phyloP scores from a whole-genome alignment of 129 eudicot genomes.

The Daucus carota region DNA sequence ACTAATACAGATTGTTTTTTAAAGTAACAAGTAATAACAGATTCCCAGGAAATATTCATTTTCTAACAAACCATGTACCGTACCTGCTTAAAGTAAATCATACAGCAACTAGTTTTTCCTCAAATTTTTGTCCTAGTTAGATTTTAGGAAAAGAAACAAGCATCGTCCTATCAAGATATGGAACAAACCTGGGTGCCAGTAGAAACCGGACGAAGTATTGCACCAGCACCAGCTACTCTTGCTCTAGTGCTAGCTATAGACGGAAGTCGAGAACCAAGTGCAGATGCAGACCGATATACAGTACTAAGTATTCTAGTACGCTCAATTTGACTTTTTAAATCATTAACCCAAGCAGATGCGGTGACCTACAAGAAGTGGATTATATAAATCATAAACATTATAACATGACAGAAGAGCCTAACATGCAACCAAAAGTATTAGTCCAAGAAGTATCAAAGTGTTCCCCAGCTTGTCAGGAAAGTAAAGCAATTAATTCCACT shows the following conservation, averaged over 20 bases:
- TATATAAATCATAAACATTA: neutral
- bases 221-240: constrained; percentile 94
- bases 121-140: neutral
- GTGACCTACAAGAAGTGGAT: constrained; percentile 49
- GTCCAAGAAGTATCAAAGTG: neutral
- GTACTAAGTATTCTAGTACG: constrained; percentile 83
- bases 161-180: neutral
- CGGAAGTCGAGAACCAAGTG: constrained; percentile 95
- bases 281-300: constrained; percentile 88
- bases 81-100: neutral
- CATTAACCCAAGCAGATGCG: constrained; percentile 96
- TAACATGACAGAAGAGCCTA: neutral
- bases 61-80: neutral
- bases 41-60: neutral
- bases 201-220: constrained; percentile 87
- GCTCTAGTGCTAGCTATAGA: constrained; percentile 86
- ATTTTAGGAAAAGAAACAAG: neutral
- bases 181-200: constrained; percentile 75
- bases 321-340: constrained; percentile 79
- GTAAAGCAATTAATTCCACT: neutral
- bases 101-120: neutral
- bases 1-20: neutral
- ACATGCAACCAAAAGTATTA: neutral
- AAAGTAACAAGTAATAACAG: neutral
- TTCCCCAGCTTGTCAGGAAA: neutral